Base-by-base conservation (phyloP, 2,329 filamentous ascomycete species). In the Talaromyces sp. region DNA sequence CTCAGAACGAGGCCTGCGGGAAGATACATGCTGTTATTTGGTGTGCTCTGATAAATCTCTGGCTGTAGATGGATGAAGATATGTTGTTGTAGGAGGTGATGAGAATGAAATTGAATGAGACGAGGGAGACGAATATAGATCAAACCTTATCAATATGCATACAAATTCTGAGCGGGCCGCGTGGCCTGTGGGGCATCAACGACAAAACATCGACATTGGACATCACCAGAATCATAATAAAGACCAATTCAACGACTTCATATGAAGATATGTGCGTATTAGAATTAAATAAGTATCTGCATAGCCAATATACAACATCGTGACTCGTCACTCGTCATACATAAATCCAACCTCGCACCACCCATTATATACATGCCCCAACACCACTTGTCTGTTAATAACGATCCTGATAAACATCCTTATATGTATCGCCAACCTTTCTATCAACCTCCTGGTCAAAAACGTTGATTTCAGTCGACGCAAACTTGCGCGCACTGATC, bases 401-500 rank as follows among this genome's bases (percentile, higher is more conserved):
- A 9, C 13, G 24, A 59, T 45, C 19, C 56, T 45, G 37, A 57
- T 47, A 54, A 54, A 60, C 63, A 22, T 56, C 61, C 58, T 66
- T 66, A 35, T 66, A 68, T 6, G 45, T 63, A 22, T 57, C 62
- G 27, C 64, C 64, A 5, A 68, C 63, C 14, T 50, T 45, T 13
- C 24, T 64, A 49, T 68, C 67, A 33, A 71, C 71, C 35, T 75
- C 72, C 59, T 81, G 75, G 14, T 76, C 80, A 66, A 87, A 87
- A 5, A 86, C 85, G 74, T 87, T 83, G 1, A 87, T 82, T 41
- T 81, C 68, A 0, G 85, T 85, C 33, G 68, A 76, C 1, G 87
- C 85, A 74, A 95, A 96, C 72, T 92, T 89, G 71, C 92, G 83
- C 7, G 91, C 90, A 69, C 85, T 84, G 24, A 94, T 80, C 1